Base-by-base conservation (phyloP, 805 yeast genomes). In the Monosporozyma servazzii region DNA sequence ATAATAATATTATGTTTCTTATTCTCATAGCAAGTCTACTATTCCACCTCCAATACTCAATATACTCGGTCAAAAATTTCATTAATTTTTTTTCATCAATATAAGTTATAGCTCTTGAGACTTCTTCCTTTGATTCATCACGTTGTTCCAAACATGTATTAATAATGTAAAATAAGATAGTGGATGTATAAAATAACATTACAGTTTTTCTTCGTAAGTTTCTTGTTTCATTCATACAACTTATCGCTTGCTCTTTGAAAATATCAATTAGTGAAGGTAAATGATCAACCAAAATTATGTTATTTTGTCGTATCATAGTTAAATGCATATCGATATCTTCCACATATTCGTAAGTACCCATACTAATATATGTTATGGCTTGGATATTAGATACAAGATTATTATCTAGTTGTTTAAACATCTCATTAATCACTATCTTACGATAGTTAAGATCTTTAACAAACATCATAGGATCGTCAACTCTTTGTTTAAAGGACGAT, bases 31-130 rank as follows among this genome's bases (percentile, higher is more conserved):
- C 59, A 10, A 64, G 51, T 45, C 70, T 61, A 48, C 74, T 68
- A 43, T 63, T 65, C 83, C 86, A 81, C 56, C 86, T 76, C 87
- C 91, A 84, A 44, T 75, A 69, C 54, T 84, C 90, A 8, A 86
- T 72, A 47, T 77, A 74, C 40, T 69, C 65, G 1, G 80, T 67
- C 6, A 86, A 54, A 15, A 63, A 63, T 1, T 71, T 53, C 39
- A 86, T 55, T 1, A 86, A 17, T 29, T 76, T 48, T 5, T 53
- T 45, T 1, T 53, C 27, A 4, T 40, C 21, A 7, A 56, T 56
- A 13, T 48, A 37, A 15, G 40, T 33, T 41, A 41, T 41, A 20
- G 44, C 44, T 17, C 9, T 10, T 41, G 29, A 41, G 10, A 41
- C 29, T 11, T 56, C 50, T 51, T 61, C 53, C 25, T 37, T 49